Base-by-base conservation (phyloP, 2,329 filamentous ascomycete species). In the Penicillium hordei region DNA sequence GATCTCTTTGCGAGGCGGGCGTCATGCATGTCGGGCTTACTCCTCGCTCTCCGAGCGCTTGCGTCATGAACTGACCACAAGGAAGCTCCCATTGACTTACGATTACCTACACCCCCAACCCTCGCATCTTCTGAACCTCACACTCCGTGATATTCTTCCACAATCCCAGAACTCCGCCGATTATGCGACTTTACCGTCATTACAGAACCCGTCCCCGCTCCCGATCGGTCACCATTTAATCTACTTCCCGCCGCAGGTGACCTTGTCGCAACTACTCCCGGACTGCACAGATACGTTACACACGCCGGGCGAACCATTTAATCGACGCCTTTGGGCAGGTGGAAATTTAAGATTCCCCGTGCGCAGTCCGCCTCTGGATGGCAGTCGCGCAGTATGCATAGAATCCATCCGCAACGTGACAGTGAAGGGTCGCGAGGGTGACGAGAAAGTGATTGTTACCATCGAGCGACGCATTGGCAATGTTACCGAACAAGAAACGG, bases 231-330 rank as follows among this genome's bases (percentile, higher is more conserved):
- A 95, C 72, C 92, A 97, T 73, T 81, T 96, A 36, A 86, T 93
- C 63, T 95, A 95, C 78, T 97, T 96, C 76, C 91, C 92, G 58
- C 83, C 89, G 12, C 83, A 86, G 61, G 78, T 88, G 19, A 79
- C 83, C 0, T 78, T 84, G 15, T 83, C 82, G 8, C 66, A 79
- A 34, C 83, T 97, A 43, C 82, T 91, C 19, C 79, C 86, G 1
- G 94, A 99, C 76, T 93, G 94, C 57, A 95, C 93, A 1, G 93
- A 97, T 72, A 79, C 84, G 5, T 80, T 88, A 52, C 91, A 96
- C 70, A 87, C 82, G 25, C 93, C 93, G 0, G 90, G 89, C 1
- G 71, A 72, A 4, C 86, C 87, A 1, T 96, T 90, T 71, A 82
- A 82, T 50, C 84, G 90, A 23, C 86, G 94, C 19, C 86, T 99